Evolutionary conservation across 2,329 filamentous ascomycete species (phyloP).

Genomic region (Diaporthe citri): DNA sequence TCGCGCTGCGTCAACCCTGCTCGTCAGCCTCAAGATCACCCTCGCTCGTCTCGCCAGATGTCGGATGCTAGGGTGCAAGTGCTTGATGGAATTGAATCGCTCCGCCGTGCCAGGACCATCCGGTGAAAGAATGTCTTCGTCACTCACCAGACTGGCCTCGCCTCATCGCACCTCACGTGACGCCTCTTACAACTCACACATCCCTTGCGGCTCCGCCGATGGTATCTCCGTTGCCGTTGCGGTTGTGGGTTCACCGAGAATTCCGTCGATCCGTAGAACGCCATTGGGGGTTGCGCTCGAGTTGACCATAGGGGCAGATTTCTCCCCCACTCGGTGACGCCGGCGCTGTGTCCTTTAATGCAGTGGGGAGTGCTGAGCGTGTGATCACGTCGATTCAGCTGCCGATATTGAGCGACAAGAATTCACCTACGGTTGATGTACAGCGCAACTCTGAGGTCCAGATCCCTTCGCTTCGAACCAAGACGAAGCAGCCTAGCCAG

Average conservation of each 20-base stretch:
- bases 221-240: constrained; percentile 54
- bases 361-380: neutral
- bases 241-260: neutral
- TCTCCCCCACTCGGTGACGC: neutral
- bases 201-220: constrained; percentile 53
- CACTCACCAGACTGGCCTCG: constrained; percentile 59
- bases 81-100: neutral
- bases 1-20: constrained; percentile 51
- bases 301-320: no score
- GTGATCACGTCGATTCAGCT: neutral
- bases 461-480: neutral
- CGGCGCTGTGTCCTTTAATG: neutral
- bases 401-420: neutral
- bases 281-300: neutral
- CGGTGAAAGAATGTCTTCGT: neutral
- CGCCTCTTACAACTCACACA: constrained; percentile 55
- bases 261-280: constrained; percentile 18
- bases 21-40: neutral
- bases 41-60: neutral
- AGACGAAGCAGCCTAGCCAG: neutral
- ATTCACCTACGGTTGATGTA: neutral
- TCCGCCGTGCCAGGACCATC: neutral
- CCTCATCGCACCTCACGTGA: constrained; percentile 61
- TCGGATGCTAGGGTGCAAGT: neutral
- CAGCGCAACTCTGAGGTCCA: neutral